phyloP scores from a whole-genome alignment of 179 eudicot genomes.

The Carnegiea gigantea region DNA sequence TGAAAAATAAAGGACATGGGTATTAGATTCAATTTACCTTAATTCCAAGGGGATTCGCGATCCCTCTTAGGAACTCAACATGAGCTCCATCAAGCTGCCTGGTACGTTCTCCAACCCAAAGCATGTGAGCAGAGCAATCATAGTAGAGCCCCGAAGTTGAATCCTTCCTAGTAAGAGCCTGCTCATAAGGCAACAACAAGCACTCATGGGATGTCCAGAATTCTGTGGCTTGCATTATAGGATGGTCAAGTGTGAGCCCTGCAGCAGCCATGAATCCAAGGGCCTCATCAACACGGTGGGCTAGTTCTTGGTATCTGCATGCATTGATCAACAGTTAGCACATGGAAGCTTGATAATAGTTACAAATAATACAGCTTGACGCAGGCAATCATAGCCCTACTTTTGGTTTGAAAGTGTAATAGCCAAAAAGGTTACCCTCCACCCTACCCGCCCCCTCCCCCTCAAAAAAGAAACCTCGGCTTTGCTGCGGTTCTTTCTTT shows the following conservation, averaged over 20 bases:
- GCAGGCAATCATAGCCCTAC: too few species aligned
- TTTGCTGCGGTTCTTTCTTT: too few species aligned
- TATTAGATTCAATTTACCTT: conserved; percentile 32
- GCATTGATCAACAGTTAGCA: conserved; percentile 19
- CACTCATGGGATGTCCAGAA: conserved; percentile 75
- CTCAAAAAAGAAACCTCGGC: too few species aligned
- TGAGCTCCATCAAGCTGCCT: conserved; percentile 62
- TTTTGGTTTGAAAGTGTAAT: neutral
- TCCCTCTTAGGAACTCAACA: conserved; percentile 54
- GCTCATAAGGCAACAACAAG: conserved; percentile 56
- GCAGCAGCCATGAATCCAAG: conserved; percentile 75
- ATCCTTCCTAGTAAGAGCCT: conserved; percentile 58
- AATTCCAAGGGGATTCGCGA: conserved; percentile 57
- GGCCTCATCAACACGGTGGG: conserved; percentile 67
- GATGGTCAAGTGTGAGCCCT: conserved; percentile 62
- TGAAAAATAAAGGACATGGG: neutral
- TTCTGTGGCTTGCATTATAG: conserved; percentile 57
- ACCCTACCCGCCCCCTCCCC: too few species aligned
- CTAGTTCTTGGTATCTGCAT: conserved; percentile 62
- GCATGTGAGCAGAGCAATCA: conserved; percentile 65
- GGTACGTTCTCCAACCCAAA: conserved; percentile 58
- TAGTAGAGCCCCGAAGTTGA: conserved; percentile 63
- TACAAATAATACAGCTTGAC: neutral
- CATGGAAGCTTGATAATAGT: conserved; percentile 23
- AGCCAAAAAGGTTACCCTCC: neutral